These are phyloP conservation scores for Chlamydomonas incerta DNA, from an alignment of 139 green algal species.

Conservation along the genomic window DNA sequence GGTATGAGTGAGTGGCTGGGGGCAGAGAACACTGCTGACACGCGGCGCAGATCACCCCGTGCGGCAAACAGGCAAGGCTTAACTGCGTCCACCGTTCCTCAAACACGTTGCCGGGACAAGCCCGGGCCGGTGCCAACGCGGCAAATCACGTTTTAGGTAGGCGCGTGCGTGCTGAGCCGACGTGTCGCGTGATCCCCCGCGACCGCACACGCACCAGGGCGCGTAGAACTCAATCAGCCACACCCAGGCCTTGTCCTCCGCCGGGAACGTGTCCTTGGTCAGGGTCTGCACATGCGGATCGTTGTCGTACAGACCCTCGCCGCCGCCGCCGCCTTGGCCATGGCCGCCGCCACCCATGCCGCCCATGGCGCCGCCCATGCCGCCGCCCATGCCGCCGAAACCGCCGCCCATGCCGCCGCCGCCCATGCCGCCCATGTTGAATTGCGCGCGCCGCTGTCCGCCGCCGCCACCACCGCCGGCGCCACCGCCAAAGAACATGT, in stretches of 20 bases:
- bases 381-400: constrained; percentile 38
- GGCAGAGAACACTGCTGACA: no score
- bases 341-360: no score
- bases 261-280: constrained; percentile 64
- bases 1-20: no score
- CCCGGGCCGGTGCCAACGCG: no score
- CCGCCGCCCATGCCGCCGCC: constrained; percentile 41
- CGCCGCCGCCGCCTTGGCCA: background rate
- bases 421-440: constrained; percentile 44
- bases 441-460: constrained; percentile 42
- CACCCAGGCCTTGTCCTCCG: constrained; percentile 68
- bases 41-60: no score
- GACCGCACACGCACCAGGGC: constrained; percentile 30
- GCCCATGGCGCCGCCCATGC: constrained; percentile 48
- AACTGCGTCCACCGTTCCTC: no score
- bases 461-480: constrained; percentile 35
- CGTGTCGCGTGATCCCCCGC: no score
- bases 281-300: constrained; percentile 67
- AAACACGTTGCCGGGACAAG: no score
- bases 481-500: constrained; percentile 80
- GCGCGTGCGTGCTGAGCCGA: no score
- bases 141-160: no score
- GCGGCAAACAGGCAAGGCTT: no score
- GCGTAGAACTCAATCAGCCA: constrained; percentile 87
- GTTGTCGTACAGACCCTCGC: constrained; percentile 65